Evolutionary conservation across 805 yeast genomes (phyloP), one percentile per base, ranked within the genome.

Genomic region (Starmerella apicola): DNA sequence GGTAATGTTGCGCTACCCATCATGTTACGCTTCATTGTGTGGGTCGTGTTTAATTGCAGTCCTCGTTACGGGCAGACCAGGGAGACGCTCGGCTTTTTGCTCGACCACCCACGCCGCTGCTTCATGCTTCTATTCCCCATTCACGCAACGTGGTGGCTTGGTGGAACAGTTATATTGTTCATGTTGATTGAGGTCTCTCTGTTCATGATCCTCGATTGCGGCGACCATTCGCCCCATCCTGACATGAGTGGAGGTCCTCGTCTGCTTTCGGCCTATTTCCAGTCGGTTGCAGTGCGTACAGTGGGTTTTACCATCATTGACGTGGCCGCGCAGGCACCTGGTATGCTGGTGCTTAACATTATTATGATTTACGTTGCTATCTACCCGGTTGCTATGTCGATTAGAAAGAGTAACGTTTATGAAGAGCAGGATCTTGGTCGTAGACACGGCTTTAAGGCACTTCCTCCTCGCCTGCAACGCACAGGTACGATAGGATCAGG

Each of bases 331-430:
- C 65, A 91, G 33, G 91, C 85, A 53, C 91, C 96, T 0, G 91
- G 95, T 0, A 82, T 88, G 37, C 95, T 85, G 58, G 94, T 91
- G 22, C 76, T 91, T 51, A 91, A 91, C 58, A 71, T 84, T 76
- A 71, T 91, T 44, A 88, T 91, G 97, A 91, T 91, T 98, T 91
- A 91, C 62, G 85, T 91, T 21, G 88, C 97, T 13, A 96, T 88
- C 32, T 67, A 86, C 56, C 99, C 99, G 1, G 65, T 91, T 51
- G 98, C 99, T 24, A 91, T 91, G 48, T 83, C 95, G 28, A 85
- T 91, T 46, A 76, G 99, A 63, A 73, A 96, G 58, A 91, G 98
- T 16, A 91, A 91, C 58, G 99, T 91, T 40, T 91, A 91, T 62
- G 99, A 91, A 58, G 98, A 91, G 54, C 97, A 85, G 56, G 81